These are phyloP conservation scores for Massariosphaeria phaeospora DNA, from an alignment of 495 filamentous ascomycete species.

Conservation along the genomic window DNA sequence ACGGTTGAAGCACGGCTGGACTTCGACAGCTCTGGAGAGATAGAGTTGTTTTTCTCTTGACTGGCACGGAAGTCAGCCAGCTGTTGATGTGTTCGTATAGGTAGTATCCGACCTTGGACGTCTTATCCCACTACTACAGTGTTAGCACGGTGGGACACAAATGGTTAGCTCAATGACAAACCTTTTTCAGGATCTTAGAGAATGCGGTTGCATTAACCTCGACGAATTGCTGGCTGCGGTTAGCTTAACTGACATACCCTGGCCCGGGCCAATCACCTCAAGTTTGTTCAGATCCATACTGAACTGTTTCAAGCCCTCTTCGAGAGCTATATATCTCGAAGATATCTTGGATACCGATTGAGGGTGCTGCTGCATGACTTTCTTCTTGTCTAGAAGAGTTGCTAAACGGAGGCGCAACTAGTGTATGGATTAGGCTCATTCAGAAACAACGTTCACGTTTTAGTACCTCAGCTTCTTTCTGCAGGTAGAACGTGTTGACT, in stretches of 20 bases:
- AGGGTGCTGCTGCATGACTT: constrained; percentile 67
- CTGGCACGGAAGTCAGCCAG: constrained; percentile 43
- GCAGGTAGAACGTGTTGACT: constrained; percentile 94
- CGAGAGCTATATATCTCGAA: constrained; percentile 83
- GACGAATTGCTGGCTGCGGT: constrained; percentile 68
- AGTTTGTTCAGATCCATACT: constrained; percentile 93
- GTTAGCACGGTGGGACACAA: constrained; percentile 31
- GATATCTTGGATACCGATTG: constrained; percentile 73
- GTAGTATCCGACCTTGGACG: constrained; percentile 66
- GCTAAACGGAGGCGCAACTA: constrained; percentile 89
- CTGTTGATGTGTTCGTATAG: constrained; percentile 4
- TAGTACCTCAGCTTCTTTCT: constrained; percentile 93
- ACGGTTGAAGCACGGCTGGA: constrained; percentile 96
- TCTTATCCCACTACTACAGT: constrained; percentile 87
- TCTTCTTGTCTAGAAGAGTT: constrained; percentile 91
- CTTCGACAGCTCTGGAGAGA: constrained; percentile 90
- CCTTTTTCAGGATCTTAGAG: constrained; percentile 98
- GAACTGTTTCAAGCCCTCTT: constrained; percentile 96
- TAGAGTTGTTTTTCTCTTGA: constrained; percentile 97
- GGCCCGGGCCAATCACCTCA: constrained; percentile 48
- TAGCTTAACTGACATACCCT: background rate
- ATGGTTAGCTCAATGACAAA: constrained; percentile 28
- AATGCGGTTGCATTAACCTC: constrained; percentile 96
- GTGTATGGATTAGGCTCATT: background rate
- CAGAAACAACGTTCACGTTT: background rate